Conservation (phyloP, 2,329 filamentous ascomycete genomes). For the Remersonia thermophila region DNA sequence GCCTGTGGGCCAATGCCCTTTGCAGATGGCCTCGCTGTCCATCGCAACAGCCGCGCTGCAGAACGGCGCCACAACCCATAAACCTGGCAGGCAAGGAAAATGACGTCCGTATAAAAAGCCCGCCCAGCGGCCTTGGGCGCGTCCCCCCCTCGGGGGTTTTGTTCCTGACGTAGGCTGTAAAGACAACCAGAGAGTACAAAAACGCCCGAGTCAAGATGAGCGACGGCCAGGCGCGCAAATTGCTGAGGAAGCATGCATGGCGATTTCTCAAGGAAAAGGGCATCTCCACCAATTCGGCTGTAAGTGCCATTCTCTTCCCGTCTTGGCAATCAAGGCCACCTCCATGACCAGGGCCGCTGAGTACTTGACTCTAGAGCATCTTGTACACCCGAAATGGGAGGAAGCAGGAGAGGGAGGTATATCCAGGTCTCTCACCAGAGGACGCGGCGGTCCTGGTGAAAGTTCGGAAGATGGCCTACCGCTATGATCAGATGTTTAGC, state of each 20-base stretch:
- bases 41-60: no score
- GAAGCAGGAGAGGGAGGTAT: constrained; percentile 75
- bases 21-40: no score
- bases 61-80: no score
- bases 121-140: no score
- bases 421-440: constrained; percentile 68
- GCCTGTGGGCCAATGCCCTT: no score
- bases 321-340: background rate
- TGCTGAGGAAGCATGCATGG: constrained; percentile 13
- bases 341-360: no score
- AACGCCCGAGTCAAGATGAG: no score
- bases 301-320: constrained; percentile 9
- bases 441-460: constrained; percentile 74
- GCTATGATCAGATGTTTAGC: constrained; percentile 63
- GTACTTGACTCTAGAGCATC: constrained; percentile 17
- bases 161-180: no score
- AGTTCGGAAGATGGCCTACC: constrained; percentile 75
- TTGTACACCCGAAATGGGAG: constrained; percentile 55
- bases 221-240: constrained; percentile 13
- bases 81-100: no score
- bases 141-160: no score
- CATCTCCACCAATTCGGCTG: constrained; percentile 14
- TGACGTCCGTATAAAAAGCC: no score
- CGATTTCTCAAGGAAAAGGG: constrained; percentile 12
- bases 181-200: no score